Evolutionary conservation across 2,329 filamentous ascomycete species (phyloP).

Genomic region (Didymella arachidicola): DNA sequence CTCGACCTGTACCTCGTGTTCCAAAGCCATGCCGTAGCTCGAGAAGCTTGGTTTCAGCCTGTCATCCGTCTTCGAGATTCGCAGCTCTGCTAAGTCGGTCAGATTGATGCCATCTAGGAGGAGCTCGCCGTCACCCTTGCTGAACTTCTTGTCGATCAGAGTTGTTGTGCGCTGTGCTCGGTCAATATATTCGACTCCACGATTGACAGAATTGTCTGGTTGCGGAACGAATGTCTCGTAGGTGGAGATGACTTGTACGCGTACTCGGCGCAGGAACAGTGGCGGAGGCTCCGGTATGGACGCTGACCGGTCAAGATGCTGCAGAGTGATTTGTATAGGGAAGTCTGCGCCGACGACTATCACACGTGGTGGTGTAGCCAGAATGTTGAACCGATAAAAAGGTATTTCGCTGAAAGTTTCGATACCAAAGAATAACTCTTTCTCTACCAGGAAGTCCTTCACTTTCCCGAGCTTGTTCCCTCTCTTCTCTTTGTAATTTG

Average conservation of each 20-base stretch:
- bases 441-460: conserved; percentile 32
- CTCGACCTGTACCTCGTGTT: conserved; percentile 36
- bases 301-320: conserved; percentile 38
- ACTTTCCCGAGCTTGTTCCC: conserved; percentile 30
- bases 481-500: conserved; percentile 27
- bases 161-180: conserved; percentile 19
- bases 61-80: conserved; percentile 13
- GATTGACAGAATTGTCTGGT: conserved; percentile 12
- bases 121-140: conserved; percentile 23
- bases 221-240: conserved; percentile 28
- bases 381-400: conserved; percentile 34
- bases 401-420: conserved; percentile 31
- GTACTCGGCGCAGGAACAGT: conserved; percentile 34
- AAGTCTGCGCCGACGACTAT: conserved; percentile 29
- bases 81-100: conserved; percentile 18
- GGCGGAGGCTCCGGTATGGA: conserved; percentile 34
- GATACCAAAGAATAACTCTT: conserved; percentile 34
- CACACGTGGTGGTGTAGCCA: conserved; percentile 33
- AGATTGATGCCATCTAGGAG: conserved; percentile 30
- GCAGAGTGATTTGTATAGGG: conserved; percentile 28
- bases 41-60: conserved; percentile 34
- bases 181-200: conserved; percentile 13
- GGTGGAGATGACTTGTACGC: conserved; percentile 30
- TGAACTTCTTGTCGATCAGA: conserved; percentile 31
- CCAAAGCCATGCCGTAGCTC: conserved; percentile 35